Percentiles rank a stretch among this genome's conserved stretches.
Conservation (phyloP, 2,329 filamentous ascomycete genomes). For the Nigrograna mackinnonii region DNA sequence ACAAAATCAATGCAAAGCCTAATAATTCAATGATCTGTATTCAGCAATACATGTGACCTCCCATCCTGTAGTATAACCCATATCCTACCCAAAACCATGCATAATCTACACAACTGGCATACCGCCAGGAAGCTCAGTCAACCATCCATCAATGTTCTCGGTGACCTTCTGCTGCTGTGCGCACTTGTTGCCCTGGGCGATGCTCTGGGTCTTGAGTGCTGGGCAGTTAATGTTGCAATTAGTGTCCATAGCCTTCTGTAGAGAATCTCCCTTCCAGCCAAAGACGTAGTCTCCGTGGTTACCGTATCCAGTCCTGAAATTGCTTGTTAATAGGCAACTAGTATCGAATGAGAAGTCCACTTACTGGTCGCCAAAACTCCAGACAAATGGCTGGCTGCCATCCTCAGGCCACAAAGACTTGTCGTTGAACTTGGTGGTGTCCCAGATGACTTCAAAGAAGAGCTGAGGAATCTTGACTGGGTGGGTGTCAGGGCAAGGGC, state of each 20-base stretch:
- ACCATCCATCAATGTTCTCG: constrained; percentile 81
- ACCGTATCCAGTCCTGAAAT: constrained; percentile 45
- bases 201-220: constrained; percentile 48
- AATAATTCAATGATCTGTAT: neutral
- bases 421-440: constrained; percentile 39
- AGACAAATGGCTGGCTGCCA: constrained; percentile 33
- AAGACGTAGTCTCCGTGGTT: constrained; percentile 58
- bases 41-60: neutral
- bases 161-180: constrained; percentile 68
- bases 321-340: constrained; percentile 38
- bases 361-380: constrained; percentile 38
- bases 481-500: constrained; percentile 56
- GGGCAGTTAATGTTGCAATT: constrained; percentile 42
- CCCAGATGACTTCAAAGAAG: constrained; percentile 24
- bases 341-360: constrained; percentile 1
- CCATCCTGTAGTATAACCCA: neutral
- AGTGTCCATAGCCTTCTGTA: constrained; percentile 43
- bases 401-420: constrained; percentile 19
- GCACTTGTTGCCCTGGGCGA: constrained; percentile 53
- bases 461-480: constrained; percentile 38
- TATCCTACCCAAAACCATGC: neutral
- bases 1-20: neutral
- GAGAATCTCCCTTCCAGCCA: constrained; percentile 54
- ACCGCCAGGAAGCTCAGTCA: constrained; percentile 44
- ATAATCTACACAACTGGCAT: constrained; percentile 4